These are phyloP conservation scores for Wickerhamomyces rabaulensis DNA, from an alignment of 805 yeast species.

Conservation along the genomic window DNA sequence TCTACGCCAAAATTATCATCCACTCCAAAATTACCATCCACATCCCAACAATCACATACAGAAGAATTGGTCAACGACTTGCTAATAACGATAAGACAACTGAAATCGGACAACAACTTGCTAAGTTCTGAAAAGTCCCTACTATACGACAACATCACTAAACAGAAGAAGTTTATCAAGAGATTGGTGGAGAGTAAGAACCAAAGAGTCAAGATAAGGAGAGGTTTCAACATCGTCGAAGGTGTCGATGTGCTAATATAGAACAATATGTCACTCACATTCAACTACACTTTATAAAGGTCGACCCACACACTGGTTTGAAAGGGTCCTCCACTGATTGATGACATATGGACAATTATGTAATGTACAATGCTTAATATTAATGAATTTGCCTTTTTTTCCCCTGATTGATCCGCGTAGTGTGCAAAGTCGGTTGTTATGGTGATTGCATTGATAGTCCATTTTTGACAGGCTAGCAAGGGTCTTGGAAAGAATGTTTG, in stretches of 20 bases:
- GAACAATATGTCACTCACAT: not conserved
- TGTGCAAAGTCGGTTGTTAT: no score
- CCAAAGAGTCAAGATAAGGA: slow-evolving; percentile 13
- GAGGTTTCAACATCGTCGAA: slow-evolving; percentile 16
- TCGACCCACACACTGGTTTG: no score
- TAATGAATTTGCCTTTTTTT: no score
- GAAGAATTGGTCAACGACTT: slow-evolving; percentile 17
- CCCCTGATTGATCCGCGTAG: not conserved
- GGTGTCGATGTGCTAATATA: slow-evolving; percentile 18
- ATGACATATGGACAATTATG: not conserved
- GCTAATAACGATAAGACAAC: slow-evolving; percentile 16
- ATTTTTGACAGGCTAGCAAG: no score
- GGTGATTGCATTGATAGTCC: no score
- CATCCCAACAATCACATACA: not conserved
- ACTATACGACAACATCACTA: slow-evolving; percentile 5
- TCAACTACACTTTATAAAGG: no score
- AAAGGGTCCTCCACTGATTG: no score
- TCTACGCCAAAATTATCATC: not conserved
- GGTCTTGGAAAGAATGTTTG: no score
- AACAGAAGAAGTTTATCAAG: slow-evolving; percentile 17
- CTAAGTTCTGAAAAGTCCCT: slow-evolving; percentile 9
- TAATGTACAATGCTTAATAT: not conserved
- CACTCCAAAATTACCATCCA: not conserved
- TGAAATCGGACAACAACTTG: slow-evolving; percentile 12
- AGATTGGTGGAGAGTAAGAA: slow-evolving; percentile 11